Evolutionary conservation across 495 filamentous ascomycete genomes (phyloP).

Genomic region (Hypoxylon lenormandii): DNA sequence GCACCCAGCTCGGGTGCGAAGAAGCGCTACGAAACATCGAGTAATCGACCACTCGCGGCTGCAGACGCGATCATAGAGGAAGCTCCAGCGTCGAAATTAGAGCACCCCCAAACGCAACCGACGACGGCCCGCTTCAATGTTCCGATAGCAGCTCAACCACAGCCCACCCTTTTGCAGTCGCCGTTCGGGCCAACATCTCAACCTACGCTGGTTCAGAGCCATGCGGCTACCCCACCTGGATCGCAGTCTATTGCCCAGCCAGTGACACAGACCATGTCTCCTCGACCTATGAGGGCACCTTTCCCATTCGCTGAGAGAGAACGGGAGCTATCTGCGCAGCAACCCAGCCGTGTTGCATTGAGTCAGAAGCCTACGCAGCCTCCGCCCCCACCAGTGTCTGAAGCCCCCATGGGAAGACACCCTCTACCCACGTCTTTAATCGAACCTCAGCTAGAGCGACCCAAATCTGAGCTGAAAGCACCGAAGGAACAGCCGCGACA

Average conservation of each 20-base stretch:
- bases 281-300: slow-evolving; percentile 53
- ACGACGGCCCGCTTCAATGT: slow-evolving; percentile 58
- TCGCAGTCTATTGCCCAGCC: slow-evolving; percentile 47
- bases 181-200: slow-evolving; percentile 43
- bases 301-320: slow-evolving; percentile 48
- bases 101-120: slow-evolving; percentile 50
- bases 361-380: slow-evolving; percentile 43
- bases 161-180: slow-evolving; percentile 43
- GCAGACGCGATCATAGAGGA: slow-evolving; percentile 70
- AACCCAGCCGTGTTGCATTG: slow-evolving; percentile 40
- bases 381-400: slow-evolving; percentile 39
- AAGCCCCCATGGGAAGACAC: slow-evolving; percentile 44
- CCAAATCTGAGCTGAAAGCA: slow-evolving; percentile 44
- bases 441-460: slow-evolving; percentile 48
- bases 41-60: slow-evolving; percentile 66
- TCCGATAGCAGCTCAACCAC: slow-evolving; percentile 54
- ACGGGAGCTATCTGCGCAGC: slow-evolving; percentile 45
- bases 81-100: slow-evolving; percentile 60
- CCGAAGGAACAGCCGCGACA: slow-evolving; percentile 45
- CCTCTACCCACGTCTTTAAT: slow-evolving; percentile 47
- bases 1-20: slow-evolving; percentile 65
- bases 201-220: slow-evolving; percentile 36
- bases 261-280: slow-evolving; percentile 56
- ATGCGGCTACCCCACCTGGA: slow-evolving; percentile 44
- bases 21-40: slow-evolving; percentile 63